phyloP scores from a whole-genome alignment of 257 asterid species.

The Knoxia roxburghii region DNA sequence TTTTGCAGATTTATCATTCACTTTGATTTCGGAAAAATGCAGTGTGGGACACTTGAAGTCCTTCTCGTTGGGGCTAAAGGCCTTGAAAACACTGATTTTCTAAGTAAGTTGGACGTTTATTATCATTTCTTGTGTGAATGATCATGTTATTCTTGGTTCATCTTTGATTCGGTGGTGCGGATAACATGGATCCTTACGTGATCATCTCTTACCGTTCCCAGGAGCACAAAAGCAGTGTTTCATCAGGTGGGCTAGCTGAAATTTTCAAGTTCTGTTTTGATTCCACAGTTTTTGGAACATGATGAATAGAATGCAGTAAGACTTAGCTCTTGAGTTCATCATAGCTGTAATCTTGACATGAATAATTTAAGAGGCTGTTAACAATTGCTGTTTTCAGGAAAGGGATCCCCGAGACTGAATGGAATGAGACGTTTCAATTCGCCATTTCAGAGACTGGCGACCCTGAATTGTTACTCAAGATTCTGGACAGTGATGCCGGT shows the following conservation, averaged over 20 bases:
- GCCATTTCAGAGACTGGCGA: constrained; percentile 31
- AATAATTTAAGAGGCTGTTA: not conserved
- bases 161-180: no score
- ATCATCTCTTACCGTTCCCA: constrained; percentile 44
- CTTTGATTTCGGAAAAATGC: constrained; percentile 21
- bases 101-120: constrained; percentile 28
- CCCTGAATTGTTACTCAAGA: constrained; percentile 36
- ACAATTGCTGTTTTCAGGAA: constrained; percentile 27
- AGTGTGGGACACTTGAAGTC: constrained; percentile 52
- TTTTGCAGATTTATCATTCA: not conserved
- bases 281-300: not conserved
- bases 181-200: constrained; percentile 57
- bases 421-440: constrained; percentile 53
- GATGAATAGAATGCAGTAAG: not conserved
- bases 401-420: constrained; percentile 52
- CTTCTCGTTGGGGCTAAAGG: constrained; percentile 48
- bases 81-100: constrained; percentile 52
- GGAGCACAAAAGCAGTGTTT: constrained; percentile 55
- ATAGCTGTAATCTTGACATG: not conserved
- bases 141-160: no score
- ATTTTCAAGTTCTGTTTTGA: not conserved
- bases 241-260: constrained; percentile 41
- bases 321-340: not conserved
- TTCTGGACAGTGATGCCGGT: constrained; percentile 47
- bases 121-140: no score